Base-by-base conservation (phyloP, 1,284 basidiomycete species). In the Uromyces viciae-fabae region DNA sequence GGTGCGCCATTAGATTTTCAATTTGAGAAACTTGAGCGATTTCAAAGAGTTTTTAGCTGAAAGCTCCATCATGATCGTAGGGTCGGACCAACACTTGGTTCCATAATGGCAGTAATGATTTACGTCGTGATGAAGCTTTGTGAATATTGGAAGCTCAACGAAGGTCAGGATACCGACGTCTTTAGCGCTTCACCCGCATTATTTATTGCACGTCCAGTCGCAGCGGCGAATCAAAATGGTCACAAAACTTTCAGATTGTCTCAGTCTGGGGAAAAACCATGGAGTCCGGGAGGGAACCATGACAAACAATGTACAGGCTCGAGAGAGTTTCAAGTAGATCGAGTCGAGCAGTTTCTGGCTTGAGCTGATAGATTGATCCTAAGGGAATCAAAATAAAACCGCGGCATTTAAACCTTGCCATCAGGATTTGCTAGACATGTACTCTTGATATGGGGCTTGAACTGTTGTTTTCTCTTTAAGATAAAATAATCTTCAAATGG, bases 131-230 rank as follows among this genome's bases (percentile, higher is more conserved):
- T 80, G 78, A 80, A 80, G 25, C 25, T 56, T 17, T 80, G 36
- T 36, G 66, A 73, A 22, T 80, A 80, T 64, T 80, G 78, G 78
- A 73, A 72, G 46, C 22, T 43, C 0, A 80, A 73, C 33, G 56
- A 73, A 36, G 78, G 78, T 64, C 78, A 80, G 58, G 78, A 80
- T 73, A 80, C 54, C 28, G 78, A 80, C 40, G 69, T 62, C 7
- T 72, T 49, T 25, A 73, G 68, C 42, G 52, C 64, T 15, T 80
- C 69, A 17, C 69, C 78, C 14, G 69, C 38, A 43, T 46, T 80
- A 36, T 80, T 80, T 31, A 62, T 80, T 64, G 60, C 74, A 5
- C 56, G 56, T n/a, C 60, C 74, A 46, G 42, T 49, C 74, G 56
- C 14, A 42, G 58, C 22, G 43, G 74, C 25, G 22, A 46, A 17